These are phyloP conservation scores for Rhodotorula toruloides DNA, from an alignment of 768 basidiomycete species.

Conservation along the genomic window DNA sequence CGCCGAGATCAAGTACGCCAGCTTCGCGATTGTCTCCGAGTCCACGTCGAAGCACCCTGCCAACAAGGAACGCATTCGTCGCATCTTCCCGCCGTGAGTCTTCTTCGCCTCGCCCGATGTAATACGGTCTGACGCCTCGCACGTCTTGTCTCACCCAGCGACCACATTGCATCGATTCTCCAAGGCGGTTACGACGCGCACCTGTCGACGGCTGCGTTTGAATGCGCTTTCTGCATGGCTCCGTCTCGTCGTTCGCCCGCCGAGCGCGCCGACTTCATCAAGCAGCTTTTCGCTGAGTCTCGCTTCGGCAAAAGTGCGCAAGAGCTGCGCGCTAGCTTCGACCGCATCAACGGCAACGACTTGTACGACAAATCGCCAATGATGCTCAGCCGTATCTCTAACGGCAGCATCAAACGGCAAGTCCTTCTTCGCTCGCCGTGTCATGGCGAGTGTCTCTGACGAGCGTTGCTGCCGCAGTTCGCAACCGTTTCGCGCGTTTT, in stretches of 20 bases:
- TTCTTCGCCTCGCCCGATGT: no score
- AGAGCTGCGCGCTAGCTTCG: not conserved
- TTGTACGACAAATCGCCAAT: not conserved
- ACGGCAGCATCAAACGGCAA: not conserved
- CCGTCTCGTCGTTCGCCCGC: not conserved
- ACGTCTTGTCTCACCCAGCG: not conserved
- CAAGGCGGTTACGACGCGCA: constrained; percentile 7
- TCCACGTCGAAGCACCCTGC: constrained; percentile 1
- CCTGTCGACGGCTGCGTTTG: constrained; percentile 5
- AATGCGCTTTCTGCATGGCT: constrained; percentile 12
- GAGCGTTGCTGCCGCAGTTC: not conserved
- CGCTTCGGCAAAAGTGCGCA: not conserved
- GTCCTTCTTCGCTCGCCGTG: not conserved
- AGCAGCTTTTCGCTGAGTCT: not conserved
- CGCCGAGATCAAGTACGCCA: constrained; percentile 1
- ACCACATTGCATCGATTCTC: constrained; percentile 3
- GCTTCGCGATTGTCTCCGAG: constrained; percentile 3
- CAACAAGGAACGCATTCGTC: constrained; percentile 9
- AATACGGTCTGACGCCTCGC: no score
- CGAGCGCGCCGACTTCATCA: constrained; percentile 1
- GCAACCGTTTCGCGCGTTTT: not conserved
- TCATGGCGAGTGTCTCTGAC: not conserved
- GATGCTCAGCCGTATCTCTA: not conserved
- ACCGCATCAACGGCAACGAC: not conserved
- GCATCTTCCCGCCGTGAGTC: no score